Base-by-base conservation (phyloP, 169 alveolate species). In the Cardiosporidium cionae region DNA sequence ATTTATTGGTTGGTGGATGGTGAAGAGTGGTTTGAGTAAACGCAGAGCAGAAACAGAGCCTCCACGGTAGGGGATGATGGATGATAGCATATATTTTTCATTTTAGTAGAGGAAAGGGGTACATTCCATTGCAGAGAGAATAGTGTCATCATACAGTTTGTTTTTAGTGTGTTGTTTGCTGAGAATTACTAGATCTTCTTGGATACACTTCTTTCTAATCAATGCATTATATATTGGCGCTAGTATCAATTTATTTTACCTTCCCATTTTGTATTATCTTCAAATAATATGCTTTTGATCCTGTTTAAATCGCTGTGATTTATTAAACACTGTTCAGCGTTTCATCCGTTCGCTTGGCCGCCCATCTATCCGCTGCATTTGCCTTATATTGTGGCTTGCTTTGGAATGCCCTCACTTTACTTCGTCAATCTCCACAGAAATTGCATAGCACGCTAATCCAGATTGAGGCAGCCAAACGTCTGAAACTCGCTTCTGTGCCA, bases 1-100 rank as follows among this genome's bases (percentile, higher is more conserved):
- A 2, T 31, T 70, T 2, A 68, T 78, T 0, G 84, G 84, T 7
- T 78, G 84, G 84, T 78, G 84, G 84, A 78, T 78, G 84, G 84
- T 78, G 22, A 34, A 52, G 29, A 34, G 71, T 31, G 84, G 84
- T 16, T 65, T 78, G 37, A 23, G 32, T n/a, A 80, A 72, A 35
- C 80, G 76, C 1, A 37, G 52, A 9, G 70, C 83, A 2, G 76
- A 68, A 9, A 52, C 23, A 54, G 54, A 67, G 31, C 52, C 16
- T 7, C 75, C 75, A 2, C 0, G 81, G 76, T 64, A 25, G 6
- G 62, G 27, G 9, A 7, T 0, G 16, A 1, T 0, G 23, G 22
- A 3, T 16, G 2, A 2, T 16, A 7, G 2, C 44, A 22, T 3
- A 25, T 9, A n/a, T n/a, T n/a, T n/a, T n/a, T n/a, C n/a, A n/a